Evolutionary conservation across 2,329 filamentous ascomycete species (phyloP), one percentile per base, ranked within the genome.

Genomic region (Penicillium paneum): DNA sequence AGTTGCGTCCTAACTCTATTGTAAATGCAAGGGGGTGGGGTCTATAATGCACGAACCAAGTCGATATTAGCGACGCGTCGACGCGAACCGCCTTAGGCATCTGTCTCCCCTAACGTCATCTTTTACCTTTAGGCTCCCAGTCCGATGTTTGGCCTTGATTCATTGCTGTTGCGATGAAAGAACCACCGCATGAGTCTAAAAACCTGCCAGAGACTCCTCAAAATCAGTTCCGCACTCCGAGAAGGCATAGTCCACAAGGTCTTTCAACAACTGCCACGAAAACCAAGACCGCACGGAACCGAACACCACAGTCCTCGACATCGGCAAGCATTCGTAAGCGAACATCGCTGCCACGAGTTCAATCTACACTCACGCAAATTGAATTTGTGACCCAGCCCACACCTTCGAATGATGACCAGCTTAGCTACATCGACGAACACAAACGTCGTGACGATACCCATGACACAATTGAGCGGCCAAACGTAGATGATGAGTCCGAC

Each of bases 361-460:
- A 76, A 43, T 67, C 71, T 2, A 76, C 74, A 0, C 66, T 76
- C 15, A 76, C 74, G 1, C 74, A 76, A 53, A 73, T 76, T 45
- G 72, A 71, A 35, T 76, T 70, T 47, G 71, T 74, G 42, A 67
- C 66, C 2, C 66, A 61, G 50, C 36, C 58, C 46, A 49, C 57
- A 55, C 56, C 58, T 38, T 40, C 26, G 32, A 62, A 65, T 45
- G 55, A 69, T 39, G 65, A 67, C 6, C 56, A 67, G 29, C 63
- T 71, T n/a, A 62, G 70, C 36, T 72, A 72, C 54, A 64, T 72
- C 19, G 62, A 67, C 8, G 56, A 63, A 32, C 50, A 58, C 10
- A 35, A 24, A n/a, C 42, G 36, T 5, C 36, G 39, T 7, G 38
- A 52, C 39, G 38, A 40, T 21, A 42, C 36, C 2, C n/a, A 31